Conservation (phyloP, 2,329 filamentous ascomycete genomes). For the Diaporthe batatas region DNA sequence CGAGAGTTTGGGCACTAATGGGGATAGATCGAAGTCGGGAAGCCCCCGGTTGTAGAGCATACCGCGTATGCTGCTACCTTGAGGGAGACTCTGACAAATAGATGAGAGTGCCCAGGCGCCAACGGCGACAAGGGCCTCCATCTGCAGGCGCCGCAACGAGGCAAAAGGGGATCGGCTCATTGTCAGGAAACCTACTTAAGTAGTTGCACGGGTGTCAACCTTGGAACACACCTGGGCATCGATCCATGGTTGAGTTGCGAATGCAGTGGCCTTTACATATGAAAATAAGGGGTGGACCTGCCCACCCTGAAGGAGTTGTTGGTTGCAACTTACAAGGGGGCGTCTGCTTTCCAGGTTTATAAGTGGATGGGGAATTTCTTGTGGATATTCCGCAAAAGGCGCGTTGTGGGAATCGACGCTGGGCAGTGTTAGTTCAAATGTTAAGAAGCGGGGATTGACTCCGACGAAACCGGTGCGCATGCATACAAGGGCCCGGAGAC, state of each 20-base stretch:
- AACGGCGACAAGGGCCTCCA: slow-evolving; percentile 15
- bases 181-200: not conserved
- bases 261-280: not conserved
- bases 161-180: not conserved
- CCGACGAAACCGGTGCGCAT: not conserved
- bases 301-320: slow-evolving; percentile 5
- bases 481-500: not conserved
- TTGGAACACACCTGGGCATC: no score
- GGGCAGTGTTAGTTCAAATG: not conserved
- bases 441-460: not conserved
- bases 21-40: not conserved
- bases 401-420: not conserved
- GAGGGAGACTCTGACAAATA: not conserved
- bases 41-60: not conserved
- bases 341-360: not conserved
- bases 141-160: slow-evolving; percentile 21
- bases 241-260: not conserved
- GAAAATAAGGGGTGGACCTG: not conserved
- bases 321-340: not conserved
- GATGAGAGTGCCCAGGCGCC: slow-evolving; percentile 18
- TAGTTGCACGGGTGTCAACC: not conserved
- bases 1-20: slow-evolving; percentile 10
- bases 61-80: not conserved
- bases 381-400: slow-evolving; percentile 3
- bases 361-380: not conserved